Conservation (phyloP, 2,329 filamentous ascomycete genomes). For the Meredithiella fracta region DNA sequence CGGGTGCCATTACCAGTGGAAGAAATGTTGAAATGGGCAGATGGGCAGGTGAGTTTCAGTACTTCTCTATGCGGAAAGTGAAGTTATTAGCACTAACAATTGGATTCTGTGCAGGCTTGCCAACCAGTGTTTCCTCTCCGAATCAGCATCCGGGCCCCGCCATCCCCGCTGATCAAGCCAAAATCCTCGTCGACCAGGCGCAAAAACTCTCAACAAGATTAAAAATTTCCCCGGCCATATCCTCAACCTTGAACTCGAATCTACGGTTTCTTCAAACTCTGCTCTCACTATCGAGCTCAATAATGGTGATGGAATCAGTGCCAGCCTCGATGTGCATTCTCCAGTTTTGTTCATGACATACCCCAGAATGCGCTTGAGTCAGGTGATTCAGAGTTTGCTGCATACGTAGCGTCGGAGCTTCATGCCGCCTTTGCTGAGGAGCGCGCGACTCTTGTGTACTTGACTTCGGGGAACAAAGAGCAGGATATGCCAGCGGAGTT, state of each 20-base stretch:
- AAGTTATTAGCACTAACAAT: not conserved
- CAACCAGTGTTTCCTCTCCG: slow-evolving; percentile 74
- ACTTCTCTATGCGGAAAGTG: not conserved
- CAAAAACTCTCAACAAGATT: slow-evolving; percentile 75
- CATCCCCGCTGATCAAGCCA: slow-evolving; percentile 49
- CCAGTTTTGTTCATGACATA: slow-evolving; percentile 66
- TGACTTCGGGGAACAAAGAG: slow-evolving; percentile 35
- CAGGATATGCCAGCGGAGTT: slow-evolving; percentile 33
- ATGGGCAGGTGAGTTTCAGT: slow-evolving; percentile 51
- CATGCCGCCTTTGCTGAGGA: slow-evolving; percentile 72
- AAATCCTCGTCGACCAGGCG: slow-evolving; percentile 60
- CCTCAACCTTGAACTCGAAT: slow-evolving; percentile 34
- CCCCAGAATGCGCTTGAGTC: slow-evolving; percentile 48
- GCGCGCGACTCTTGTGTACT: slow-evolving; percentile 65
- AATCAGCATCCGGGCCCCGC: slow-evolving; percentile 59
- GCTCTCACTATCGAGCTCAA: slow-evolving; percentile 57
- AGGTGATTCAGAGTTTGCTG: slow-evolving; percentile 51
- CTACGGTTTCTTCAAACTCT: slow-evolving; percentile 20
- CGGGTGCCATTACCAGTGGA: slow-evolving; percentile 67
- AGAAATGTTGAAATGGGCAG: slow-evolving; percentile 81
- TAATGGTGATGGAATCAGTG: slow-evolving; percentile 39
- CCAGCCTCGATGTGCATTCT: slow-evolving; percentile 51
- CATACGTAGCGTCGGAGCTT: slow-evolving; percentile 63
- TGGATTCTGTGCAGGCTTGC: slow-evolving; percentile 45
- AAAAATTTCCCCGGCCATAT: slow-evolving; percentile 67